Evolutionary conservation across 2,329 filamentous ascomycete genomes (phyloP).

Genomic region (Eurotiales sp.): DNA sequence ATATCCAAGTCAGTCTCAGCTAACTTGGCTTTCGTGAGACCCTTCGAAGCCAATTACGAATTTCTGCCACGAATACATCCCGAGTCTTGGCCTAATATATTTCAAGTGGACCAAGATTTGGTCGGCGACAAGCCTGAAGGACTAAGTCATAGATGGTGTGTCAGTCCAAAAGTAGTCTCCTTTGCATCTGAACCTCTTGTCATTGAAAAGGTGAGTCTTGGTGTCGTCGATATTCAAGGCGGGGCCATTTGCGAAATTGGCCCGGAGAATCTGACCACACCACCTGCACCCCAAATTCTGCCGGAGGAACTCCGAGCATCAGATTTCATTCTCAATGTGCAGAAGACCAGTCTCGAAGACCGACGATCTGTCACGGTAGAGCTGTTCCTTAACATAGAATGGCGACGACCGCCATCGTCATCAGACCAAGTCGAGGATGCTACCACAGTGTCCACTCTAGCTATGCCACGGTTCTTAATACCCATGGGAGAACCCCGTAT

Average conservation of each 20-base stretch:
- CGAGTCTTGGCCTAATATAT: slow-evolving; percentile 83
- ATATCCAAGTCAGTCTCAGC: slow-evolving; percentile 70
- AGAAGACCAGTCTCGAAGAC: slow-evolving; percentile 78
- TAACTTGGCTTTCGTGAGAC: slow-evolving; percentile 69
- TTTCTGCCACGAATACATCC: slow-evolving; percentile 74
- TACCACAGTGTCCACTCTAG: slow-evolving; percentile 65
- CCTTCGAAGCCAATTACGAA: slow-evolving; percentile 91
- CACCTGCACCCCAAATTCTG: slow-evolving; percentile 44
- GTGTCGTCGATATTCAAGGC: slow-evolving; percentile 58
- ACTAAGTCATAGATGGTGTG: slow-evolving; percentile 74
- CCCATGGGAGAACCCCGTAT: slow-evolving; percentile 84
- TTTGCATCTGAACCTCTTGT: slow-evolving; percentile 64
- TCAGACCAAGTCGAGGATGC: slow-evolving; percentile 25
- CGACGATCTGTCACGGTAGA: slow-evolving; percentile 71
- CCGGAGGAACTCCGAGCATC: slow-evolving; percentile 69
- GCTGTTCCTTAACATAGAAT: slow-evolving; percentile 69
- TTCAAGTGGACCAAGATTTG: slow-evolving; percentile 54
- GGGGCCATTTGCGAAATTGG: slow-evolving; percentile 56
- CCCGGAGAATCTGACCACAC: slow-evolving; percentile 28
- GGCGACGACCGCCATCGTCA: slow-evolving; percentile 57
- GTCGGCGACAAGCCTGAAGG: slow-evolving; percentile 50
- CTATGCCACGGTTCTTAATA: slow-evolving; percentile 74
- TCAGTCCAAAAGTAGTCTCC: slow-evolving; percentile 68
- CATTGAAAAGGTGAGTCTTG: slow-evolving; percentile 63
- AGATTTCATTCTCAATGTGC: slow-evolving; percentile 68